Base-by-base conservation (phyloP, 2,329 filamentous ascomycete genomes). In the Pseudofabraea citricarpa region DNA sequence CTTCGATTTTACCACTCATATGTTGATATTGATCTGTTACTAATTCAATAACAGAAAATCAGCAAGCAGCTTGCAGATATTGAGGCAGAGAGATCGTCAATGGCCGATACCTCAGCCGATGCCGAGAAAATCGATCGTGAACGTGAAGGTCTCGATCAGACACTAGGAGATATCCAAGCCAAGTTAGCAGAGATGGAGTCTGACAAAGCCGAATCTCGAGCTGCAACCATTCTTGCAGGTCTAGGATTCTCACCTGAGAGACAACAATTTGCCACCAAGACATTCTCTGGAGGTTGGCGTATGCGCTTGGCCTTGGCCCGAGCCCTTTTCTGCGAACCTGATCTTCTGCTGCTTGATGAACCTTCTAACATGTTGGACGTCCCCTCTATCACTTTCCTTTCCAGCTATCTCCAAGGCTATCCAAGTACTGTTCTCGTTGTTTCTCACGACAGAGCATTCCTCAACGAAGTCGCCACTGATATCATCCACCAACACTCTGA, bases 331-430 rank as follows among this genome's bases (percentile, higher is more conserved):
- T 98, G 93, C 71, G 93, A 98, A 65, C 93, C 93, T 33, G 93
- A 98, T 68, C 74, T 98, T 41, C 71, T 98, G 47, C 77, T 98
- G 64, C 89, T 98, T 56, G 93, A 98, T 73, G 93, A 98, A 81
- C 93, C 93, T 70, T 97, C 91, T 44, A 97, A 97, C 82, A 97
- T 97, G 91, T 90, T 98, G 88, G 93, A 97, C 69, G 93, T 98
- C 45, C 93, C 93, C n/a, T 97, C 93, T 19, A 97, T 98, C 62
- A 94, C 93, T 44, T 98, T 97, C 79, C 78, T 98, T 64, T 87
- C 91, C 37, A 91, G 90, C 60, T 98, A 98, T 63, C 84, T 98
- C 7, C 90, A 96, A 65, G 75, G 74, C 38, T 98, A 98, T 62
- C 91, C 91, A 29, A 95, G 89, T 67, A 97, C 93, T 2, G 83